phyloP scores from a whole-genome alignment of 768 basidiomycete species.

The Podaxis sp. region DNA sequence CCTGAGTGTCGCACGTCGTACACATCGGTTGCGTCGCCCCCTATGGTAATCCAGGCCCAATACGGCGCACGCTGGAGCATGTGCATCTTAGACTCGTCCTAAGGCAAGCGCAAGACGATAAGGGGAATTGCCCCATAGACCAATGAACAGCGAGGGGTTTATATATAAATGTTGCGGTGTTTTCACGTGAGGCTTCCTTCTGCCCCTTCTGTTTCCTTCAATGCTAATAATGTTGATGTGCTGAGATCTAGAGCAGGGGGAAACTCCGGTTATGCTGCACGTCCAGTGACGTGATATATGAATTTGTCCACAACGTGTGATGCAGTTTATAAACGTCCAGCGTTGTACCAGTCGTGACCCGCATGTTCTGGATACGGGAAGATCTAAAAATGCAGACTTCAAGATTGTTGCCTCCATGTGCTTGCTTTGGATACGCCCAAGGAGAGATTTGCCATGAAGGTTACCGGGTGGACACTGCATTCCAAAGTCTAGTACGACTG shows the following conservation, averaged over 20 bases:
- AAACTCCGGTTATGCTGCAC: not conserved
- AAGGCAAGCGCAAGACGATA: not conserved
- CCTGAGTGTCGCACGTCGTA: conserved; percentile 10
- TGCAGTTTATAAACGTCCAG: not conserved
- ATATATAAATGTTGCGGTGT: not conserved
- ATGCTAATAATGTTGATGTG: not conserved
- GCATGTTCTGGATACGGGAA: too few species aligned
- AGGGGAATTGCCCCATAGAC: not conserved
- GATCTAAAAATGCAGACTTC: too few species aligned
- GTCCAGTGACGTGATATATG: not conserved
- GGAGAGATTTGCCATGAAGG: too few species aligned
- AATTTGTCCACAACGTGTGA: not conserved
- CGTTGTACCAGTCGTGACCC: too few species aligned
- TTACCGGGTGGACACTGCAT: too few species aligned
- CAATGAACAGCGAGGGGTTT: not conserved
- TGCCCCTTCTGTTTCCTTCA: not conserved
- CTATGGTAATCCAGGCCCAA: conserved; percentile 18
- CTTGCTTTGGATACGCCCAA: too few species aligned
- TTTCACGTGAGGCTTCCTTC: conserved; percentile 1
- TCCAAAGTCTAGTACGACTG: too few species aligned
- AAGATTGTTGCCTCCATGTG: too few species aligned
- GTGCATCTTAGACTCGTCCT: conserved; percentile 2
- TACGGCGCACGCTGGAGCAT: conserved; percentile 16
- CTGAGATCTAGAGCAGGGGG: not conserved
- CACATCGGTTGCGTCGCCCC: conserved; percentile 11